Conservation (phyloP, 2,329 filamentous ascomycete species). For the Neonectria neomacrospora region DNA sequence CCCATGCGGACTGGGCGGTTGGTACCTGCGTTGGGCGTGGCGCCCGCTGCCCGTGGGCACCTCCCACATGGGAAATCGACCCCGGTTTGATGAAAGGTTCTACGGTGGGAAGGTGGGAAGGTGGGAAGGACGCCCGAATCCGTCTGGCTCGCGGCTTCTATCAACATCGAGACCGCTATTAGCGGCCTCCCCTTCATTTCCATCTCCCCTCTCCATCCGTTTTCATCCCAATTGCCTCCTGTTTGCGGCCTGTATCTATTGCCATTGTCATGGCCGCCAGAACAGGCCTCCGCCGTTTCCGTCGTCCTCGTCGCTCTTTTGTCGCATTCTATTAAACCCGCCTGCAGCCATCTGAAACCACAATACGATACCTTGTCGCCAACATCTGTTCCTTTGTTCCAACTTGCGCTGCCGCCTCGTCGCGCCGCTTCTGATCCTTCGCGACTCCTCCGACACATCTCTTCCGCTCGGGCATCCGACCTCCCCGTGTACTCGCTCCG, state of each 20-base stretch:
- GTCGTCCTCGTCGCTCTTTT: constrained; percentile 38
- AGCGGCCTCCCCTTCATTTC: constrained; percentile 20
- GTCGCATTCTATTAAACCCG: constrained; percentile 32
- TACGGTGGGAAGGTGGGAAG: constrained; percentile 30
- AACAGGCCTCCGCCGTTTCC: constrained; percentile 28
- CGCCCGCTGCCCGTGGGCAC: constrained; percentile 21
- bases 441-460: not conserved
- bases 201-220: constrained; percentile 30
- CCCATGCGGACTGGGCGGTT: constrained; percentile 30
- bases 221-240: constrained; percentile 27
- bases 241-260: not conserved
- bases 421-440: not conserved
- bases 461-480: not conserved
- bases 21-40: constrained; percentile 34
- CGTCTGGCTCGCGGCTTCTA: too few species aligned
- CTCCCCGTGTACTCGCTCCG: not conserved
- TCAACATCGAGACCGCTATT: not conserved
- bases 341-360: constrained; percentile 18
- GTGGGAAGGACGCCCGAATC: constrained; percentile 2
- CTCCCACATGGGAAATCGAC: constrained; percentile 32
- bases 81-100: constrained; percentile 21
- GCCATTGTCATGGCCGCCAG: constrained; percentile 30
- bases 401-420: constrained; percentile 1
- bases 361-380: constrained; percentile 28
- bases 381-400: constrained; percentile 7